phyloP scores from a whole-genome alignment of 352 stramenopile genomes.

The Phytophthora pistaciae region DNA sequence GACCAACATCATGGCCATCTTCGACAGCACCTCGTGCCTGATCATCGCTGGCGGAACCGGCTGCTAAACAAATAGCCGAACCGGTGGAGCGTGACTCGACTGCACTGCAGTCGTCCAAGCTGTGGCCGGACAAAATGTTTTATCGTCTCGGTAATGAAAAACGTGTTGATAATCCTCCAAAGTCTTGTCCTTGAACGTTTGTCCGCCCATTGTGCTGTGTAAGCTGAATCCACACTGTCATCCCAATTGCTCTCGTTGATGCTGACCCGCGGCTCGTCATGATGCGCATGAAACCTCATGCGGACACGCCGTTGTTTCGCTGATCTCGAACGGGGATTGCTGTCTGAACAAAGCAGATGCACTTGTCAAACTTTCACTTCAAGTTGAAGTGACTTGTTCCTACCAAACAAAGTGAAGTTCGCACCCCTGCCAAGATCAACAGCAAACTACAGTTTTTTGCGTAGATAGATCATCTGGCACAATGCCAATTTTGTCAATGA shows the following conservation, averaged over 20 bases:
- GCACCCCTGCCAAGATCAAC: too few species aligned
- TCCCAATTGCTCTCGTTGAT: not conserved
- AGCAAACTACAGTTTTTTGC: too few species aligned
- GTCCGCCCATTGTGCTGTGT: not conserved
- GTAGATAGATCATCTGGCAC: too few species aligned
- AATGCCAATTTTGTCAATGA: too few species aligned
- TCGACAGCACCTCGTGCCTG: slow-evolving; percentile 44
- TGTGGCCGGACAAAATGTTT: slow-evolving; percentile 13
- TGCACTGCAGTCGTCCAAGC: not conserved
- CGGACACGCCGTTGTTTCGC: not conserved
- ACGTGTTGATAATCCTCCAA: slow-evolving; percentile 19
- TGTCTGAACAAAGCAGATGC: slow-evolving; percentile 2
- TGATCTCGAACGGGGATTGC: not conserved
- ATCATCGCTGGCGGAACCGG: slow-evolving; percentile 49
- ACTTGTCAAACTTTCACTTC: not conserved
- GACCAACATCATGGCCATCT: slow-evolving; percentile 57
- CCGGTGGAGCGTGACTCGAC: not conserved
- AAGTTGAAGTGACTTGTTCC: slow-evolving; percentile 13
- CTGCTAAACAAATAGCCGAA: slow-evolving; percentile 29
- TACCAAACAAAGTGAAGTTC: too few species aligned
- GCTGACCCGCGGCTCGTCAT: slow-evolving; percentile 12
- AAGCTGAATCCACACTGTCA: not conserved
- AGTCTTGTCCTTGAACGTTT: not conserved
- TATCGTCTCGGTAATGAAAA: slow-evolving; percentile 24
- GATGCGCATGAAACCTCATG: not conserved